These are phyloP conservation scores for Saussurea involucrata DNA, from an alignment of 129 eudicot genomes.

Conservation along the genomic window DNA sequence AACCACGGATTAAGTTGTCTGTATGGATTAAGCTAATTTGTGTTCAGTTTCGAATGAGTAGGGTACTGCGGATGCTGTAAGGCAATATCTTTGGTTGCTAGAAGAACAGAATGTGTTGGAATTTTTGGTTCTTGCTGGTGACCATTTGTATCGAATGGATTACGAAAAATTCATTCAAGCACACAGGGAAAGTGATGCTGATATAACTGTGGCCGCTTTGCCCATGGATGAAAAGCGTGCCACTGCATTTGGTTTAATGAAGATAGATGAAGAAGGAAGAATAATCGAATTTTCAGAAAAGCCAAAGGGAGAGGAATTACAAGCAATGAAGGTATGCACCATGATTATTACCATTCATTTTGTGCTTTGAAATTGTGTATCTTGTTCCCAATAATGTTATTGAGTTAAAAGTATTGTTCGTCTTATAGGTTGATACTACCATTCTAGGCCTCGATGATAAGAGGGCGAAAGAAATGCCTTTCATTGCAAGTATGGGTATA, in stretches of 20 bases:
- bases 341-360: background rate
- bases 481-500: conserved; percentile 59
- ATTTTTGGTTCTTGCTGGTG: conserved; percentile 43
- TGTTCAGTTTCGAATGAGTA: conserved; percentile 1
- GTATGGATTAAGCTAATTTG: background rate
- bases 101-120: conserved; percentile 45
- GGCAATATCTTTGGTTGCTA: conserved; percentile 45
- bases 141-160: conserved; percentile 47
- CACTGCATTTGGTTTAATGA: conserved; percentile 40
- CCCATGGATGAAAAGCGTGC: conserved; percentile 47
- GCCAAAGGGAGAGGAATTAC: conserved; percentile 34
- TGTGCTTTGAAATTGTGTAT: background rate
- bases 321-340: conserved; percentile 33
- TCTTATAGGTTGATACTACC: conserved; percentile 51
- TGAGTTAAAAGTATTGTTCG: background rate
- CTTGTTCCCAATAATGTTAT: background rate
- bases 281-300: conserved; percentile 40
- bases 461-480: conserved; percentile 61
- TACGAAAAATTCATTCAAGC: conserved; percentile 38
- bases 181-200: conserved; percentile 43
- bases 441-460: conserved; percentile 52
- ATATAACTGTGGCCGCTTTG: conserved; percentile 39
- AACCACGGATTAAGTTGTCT: background rate
- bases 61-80: conserved; percentile 51
- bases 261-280: conserved; percentile 37